These are phyloP conservation scores for Diplosphaera chodatii DNA, from an alignment of 139 green algal species.

Conservation along the genomic window DNA sequence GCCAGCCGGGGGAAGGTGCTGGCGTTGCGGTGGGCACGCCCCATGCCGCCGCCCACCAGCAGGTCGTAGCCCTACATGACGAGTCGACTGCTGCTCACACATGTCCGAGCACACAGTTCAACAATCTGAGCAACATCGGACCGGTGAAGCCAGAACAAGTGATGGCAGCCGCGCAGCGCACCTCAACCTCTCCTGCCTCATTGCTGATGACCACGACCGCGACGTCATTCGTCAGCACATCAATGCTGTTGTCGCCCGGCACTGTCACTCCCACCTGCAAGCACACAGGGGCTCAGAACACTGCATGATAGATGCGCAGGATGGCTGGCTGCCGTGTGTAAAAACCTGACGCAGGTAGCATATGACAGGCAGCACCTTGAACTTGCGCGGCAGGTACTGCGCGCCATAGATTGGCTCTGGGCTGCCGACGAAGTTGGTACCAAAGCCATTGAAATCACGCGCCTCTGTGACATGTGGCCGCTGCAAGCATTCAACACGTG, in stretches of 20 bases:
- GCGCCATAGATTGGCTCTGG: slow-evolving; percentile 97
- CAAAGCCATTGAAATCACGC: slow-evolving; percentile 79
- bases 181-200: slow-evolving; percentile 49
- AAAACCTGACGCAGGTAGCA: no score
- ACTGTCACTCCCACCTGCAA: slow-evolving; percentile 61
- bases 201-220: slow-evolving; percentile 83
- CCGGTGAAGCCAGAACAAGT: no score
- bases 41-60: slow-evolving; percentile 94
- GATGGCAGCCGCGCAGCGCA: no score
- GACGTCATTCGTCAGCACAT: slow-evolving; percentile 97
- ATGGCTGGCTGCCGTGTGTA: no score
- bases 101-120: no score
- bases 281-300: background rate
- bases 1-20: slow-evolving; percentile 90
- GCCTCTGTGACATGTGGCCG: slow-evolving; percentile 81
- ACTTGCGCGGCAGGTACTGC: slow-evolving; percentile 97
- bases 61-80: slow-evolving; percentile 84
- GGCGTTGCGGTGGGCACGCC: slow-evolving; percentile 69
- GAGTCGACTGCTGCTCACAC: no score
- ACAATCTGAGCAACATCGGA: no score
- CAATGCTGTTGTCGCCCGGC: slow-evolving; percentile 89
- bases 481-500: no score
- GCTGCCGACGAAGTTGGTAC: slow-evolving; percentile 92
- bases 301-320: no score
- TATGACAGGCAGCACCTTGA: no score